Evolutionary conservation across 257 asterid genomes (phyloP), one percentile per base, ranked within the genome.

Genomic region (Jaltomata sinuosa): DNA sequence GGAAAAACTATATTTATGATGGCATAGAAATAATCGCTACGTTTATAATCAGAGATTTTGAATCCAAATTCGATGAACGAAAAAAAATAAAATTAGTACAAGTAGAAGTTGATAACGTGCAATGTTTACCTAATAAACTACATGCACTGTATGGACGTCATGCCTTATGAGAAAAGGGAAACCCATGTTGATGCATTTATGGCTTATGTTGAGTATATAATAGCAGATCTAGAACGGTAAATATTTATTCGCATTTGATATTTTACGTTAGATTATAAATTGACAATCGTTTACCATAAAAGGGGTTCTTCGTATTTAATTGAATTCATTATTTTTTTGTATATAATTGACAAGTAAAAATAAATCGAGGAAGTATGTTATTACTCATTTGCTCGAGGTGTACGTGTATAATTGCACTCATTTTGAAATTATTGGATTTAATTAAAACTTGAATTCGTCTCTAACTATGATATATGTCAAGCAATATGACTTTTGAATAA

Each of bases 121-220:
- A 31, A 8, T 18, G 47, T 8, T 32, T 4, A 32, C 14, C 7
- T 1, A 27, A 67, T 67, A 67, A 67, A 34, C 18, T 8, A 68
- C 29, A 21, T 9, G 50, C 50, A 34, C 78, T 68, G 29, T 68
- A 68, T 29, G 78, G 49, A 68, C 78, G 50, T 34, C 78, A 68
- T 68, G 78, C 78, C 47, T 19, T 18, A 0, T 18, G 29, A 21
- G 19, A 62, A 1, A 65, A 65, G 19, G 45, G 67, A 11, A 19
- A 19, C 21, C 78, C 78, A 68, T 68, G 78, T 68, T 68, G n/a
- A 68, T 68, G 14, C 78, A 68, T 68, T 68, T 68, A 68, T 68
- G 3, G 16, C 50, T 19, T 22, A 36, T 68, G 50, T 34, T 68
- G 27, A 34, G 29, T 68, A 19, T 0, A 31, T 38, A 18, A 1